phyloP scores from a whole-genome alignment of 1,284 basidiomycete species.

The Phellinidium pouzarii region DNA sequence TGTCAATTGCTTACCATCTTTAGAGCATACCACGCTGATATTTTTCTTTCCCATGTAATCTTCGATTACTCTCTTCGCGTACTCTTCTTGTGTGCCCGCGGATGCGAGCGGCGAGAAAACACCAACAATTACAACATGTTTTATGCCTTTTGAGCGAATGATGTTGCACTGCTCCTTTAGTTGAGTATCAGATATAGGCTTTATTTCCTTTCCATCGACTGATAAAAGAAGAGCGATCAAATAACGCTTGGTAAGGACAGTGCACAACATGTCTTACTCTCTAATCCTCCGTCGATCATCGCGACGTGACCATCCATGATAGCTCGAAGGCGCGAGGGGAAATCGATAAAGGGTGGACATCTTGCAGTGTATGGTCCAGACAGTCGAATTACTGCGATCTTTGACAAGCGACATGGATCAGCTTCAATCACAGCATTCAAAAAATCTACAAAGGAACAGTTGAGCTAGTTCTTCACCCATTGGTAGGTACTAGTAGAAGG shows the following conservation, averaged over 20 bases:
- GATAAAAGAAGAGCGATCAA: neutral
- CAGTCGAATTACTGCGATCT: conserved; percentile 49
- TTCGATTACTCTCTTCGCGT: conserved; percentile 36
- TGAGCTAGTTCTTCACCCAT: neutral
- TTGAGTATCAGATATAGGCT: conserved; percentile 33
- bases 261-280: conserved; percentile 25
- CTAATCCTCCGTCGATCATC: conserved; percentile 43
- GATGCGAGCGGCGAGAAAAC: conserved; percentile 45
- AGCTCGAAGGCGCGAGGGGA: conserved; percentile 34
- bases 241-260: neutral
- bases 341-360: conserved; percentile 40
- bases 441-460: conserved; percentile 27
- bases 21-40: conserved; percentile 36
- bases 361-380: conserved; percentile 40
- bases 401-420: conserved; percentile 38
- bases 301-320: conserved; percentile 38
- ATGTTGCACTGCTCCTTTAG: conserved; percentile 35
- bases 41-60: conserved; percentile 30
- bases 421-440: conserved; percentile 50
- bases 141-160: conserved; percentile 36
- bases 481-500: neutral
- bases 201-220: conserved; percentile 44
- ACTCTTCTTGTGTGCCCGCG: conserved; percentile 40
- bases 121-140: conserved; percentile 39
- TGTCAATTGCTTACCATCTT: conserved; percentile 31